Evolutionary conservation across 176 grass and related monocot species (phyloP).

Genomic region (Cenchrus fungigraminus): DNA sequence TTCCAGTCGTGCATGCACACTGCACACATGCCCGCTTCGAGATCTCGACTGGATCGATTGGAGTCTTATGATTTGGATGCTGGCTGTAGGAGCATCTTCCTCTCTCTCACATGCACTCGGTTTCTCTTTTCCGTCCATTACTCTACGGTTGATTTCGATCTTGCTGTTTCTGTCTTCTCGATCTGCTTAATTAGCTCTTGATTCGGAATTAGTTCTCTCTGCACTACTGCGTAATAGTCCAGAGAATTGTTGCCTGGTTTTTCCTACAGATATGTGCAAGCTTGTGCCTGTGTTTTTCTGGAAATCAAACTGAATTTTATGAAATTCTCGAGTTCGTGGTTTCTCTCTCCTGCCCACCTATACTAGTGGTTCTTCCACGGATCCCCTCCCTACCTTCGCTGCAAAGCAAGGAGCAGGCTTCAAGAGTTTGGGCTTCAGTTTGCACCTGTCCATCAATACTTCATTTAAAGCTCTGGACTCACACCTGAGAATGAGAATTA

Average conservation of each 20-base stretch:
- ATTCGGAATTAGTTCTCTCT: conserved; percentile 7
- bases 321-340: conserved; percentile 1
- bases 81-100: conserved; percentile 49
- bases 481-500: conserved; percentile 48
- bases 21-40: conserved; percentile 31
- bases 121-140: conserved; percentile 12
- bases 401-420: conserved; percentile 35
- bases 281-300: conserved; percentile 13
- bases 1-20: conserved; percentile 52
- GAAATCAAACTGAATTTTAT: conserved; percentile 25
- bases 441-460: conserved; percentile 46
- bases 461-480: conserved; percentile 60
- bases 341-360: conserved; percentile 14
- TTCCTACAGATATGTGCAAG: conserved; percentile 15
- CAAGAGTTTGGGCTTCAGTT: conserved; percentile 38
- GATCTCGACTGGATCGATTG: conserved; percentile 57
- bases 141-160: conserved; percentile 6
- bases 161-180: background rate
- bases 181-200: conserved; percentile 12
- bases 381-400: conserved; percentile 47
- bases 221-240: background rate
- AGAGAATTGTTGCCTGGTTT: conserved; percentile 39
- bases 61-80: conserved; percentile 55
- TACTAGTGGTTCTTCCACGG: conserved; percentile 8
- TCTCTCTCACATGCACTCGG: conserved; percentile 49